Conservation (phyloP, 345 rosid species). For the Citrus trifoliata region DNA sequence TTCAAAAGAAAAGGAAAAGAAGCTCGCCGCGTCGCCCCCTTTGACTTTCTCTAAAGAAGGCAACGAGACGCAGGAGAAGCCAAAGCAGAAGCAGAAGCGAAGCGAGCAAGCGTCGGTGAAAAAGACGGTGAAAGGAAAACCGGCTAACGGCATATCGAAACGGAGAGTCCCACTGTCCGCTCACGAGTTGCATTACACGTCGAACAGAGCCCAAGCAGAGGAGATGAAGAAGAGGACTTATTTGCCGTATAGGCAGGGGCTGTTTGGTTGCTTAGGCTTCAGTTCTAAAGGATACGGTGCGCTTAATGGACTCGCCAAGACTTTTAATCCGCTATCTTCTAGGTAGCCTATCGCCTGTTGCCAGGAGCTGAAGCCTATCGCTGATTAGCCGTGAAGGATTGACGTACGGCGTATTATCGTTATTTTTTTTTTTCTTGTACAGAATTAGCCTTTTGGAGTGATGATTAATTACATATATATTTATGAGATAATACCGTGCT, state of each 20-base stretch:
- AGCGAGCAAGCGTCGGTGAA: constrained; percentile 4
- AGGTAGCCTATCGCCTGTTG: neutral
- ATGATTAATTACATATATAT: neutral
- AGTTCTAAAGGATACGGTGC: constrained; percentile 32
- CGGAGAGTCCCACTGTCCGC: constrained; percentile 32
- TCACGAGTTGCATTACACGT: constrained; percentile 48
- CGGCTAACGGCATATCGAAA: constrained; percentile 30
- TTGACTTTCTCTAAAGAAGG: constrained; percentile 14
- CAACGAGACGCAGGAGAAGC: constrained; percentile 5
- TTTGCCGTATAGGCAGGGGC: constrained; percentile 45
- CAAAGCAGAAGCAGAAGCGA: constrained; percentile 21
- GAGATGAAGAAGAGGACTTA: constrained; percentile 50
- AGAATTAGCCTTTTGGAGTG: neutral
- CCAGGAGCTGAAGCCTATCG: too few species aligned
- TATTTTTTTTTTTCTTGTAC: neutral
- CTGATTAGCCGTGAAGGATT: too few species aligned
- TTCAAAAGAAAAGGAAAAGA: constrained; percentile 9
- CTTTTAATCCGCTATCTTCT: constrained; percentile 20
- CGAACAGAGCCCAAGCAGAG: constrained; percentile 39
- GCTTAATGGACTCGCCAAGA: constrained; percentile 20
- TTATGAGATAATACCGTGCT: neutral
- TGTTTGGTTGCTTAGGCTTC: constrained; percentile 50
- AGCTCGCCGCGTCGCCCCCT: neutral
- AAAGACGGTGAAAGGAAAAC: constrained; percentile 21
- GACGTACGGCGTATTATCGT: too few species aligned